These are phyloP conservation scores for Theileria sp. DNA, from an alignment of 169 alveolate genomes.

Conservation along the genomic window DNA sequence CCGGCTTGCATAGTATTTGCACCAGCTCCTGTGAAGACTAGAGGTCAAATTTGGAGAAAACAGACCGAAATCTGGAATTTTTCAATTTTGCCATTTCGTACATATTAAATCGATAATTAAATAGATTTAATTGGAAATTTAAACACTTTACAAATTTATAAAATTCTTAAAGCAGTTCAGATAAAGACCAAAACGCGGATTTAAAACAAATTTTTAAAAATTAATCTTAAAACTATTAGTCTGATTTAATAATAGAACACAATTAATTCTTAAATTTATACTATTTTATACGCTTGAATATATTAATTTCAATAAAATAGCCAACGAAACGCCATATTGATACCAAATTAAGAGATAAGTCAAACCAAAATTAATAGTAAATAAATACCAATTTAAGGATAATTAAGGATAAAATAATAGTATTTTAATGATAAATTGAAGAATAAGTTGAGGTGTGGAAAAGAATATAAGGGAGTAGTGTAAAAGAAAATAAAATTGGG, in stretches of 20 bases:
- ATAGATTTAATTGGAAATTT: not conserved
- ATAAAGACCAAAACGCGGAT: not conserved
- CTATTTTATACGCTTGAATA: not conserved
- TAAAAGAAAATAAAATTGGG: not conserved
- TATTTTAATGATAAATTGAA: not conserved
- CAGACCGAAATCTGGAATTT: not conserved
- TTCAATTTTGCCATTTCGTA: not conserved
- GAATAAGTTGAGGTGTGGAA: not conserved
- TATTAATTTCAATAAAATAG: no score
- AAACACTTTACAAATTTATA: not conserved
- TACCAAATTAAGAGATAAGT: no score
- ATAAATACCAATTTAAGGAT: no score
- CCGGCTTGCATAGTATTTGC: conserved; percentile 19
- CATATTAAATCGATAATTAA: not conserved
- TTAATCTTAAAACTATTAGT: no score
- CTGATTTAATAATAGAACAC: not conserved
- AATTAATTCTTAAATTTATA: not conserved
- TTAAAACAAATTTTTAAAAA: not conserved
- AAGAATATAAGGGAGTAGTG: not conserved
- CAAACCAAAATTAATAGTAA: not conserved
- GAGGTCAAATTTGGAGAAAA: not conserved
- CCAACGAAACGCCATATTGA: not conserved
- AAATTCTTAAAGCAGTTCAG: not conserved
- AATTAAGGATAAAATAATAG: not conserved
- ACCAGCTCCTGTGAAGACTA: conserved; percentile 3